These are phyloP conservation scores for Exophiala alcalophila DNA, from an alignment of 2,329 filamentous ascomycete genomes.

Conservation along the genomic window DNA sequence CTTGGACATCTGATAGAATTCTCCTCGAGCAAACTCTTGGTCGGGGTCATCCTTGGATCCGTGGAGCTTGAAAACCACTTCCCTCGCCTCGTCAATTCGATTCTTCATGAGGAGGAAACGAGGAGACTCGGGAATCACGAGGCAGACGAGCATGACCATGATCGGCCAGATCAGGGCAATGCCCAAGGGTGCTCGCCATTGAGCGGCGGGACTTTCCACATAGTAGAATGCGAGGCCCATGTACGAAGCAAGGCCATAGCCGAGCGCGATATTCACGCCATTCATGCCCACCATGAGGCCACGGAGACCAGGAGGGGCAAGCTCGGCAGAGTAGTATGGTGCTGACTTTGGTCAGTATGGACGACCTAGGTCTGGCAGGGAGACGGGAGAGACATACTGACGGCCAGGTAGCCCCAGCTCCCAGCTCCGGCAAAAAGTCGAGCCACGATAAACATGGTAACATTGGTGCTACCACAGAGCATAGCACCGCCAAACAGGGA, in stretches of 20 bases:
- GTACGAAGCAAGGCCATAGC: conserved; percentile 21
- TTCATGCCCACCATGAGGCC: conserved; percentile 27
- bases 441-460: conserved; percentile 20
- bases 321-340: conserved; percentile 18
- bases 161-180: conserved; percentile 21
- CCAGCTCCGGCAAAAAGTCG: conserved; percentile 20
- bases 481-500: conserved; percentile 18
- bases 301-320: conserved; percentile 23
- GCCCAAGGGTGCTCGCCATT: conserved; percentile 23
- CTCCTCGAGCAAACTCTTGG: conserved; percentile 18
- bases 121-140: conserved; percentile 32
- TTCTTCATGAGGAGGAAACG: conserved; percentile 33
- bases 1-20: conserved; percentile 26
- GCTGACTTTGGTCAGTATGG: conserved; percentile 4
- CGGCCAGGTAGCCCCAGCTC: conserved; percentile 14
- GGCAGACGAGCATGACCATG: conserved; percentile 27
- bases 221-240: conserved; percentile 25
- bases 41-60: conserved; percentile 16
- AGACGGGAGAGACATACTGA: conserved; percentile 12
- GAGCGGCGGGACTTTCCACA: conserved; percentile 4
- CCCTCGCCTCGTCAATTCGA: conserved; percentile 28
- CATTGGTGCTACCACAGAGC: conserved; percentile 12
- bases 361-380: too few relatives aligned
- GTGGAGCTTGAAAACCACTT: conserved; percentile 28
- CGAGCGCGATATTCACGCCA: conserved; percentile 24